Base-by-base conservation (phyloP, 805 yeast genomes). In the Yamadazyma akitaensis region DNA sequence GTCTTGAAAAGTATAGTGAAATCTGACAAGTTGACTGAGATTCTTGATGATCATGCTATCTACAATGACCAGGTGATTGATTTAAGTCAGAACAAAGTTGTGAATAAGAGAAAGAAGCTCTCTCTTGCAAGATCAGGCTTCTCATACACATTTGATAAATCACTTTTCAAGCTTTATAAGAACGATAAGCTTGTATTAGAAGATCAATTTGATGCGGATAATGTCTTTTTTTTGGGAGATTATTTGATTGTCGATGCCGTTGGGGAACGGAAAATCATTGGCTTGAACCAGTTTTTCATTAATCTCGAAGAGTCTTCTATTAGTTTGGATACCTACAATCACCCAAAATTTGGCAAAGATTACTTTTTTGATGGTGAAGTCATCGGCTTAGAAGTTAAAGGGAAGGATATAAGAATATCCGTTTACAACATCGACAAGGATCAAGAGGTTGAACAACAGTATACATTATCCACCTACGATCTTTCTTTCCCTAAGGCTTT, bases 281-380 rank as follows among this genome's bases (percentile, higher is more conserved):
- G 49, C 34, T 32, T 52, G 5, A 28, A 14, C 13, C 35, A 42
- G n/a, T 52, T 50, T 25, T 46, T 38, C 37, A 31, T 26, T 9
- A 41, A 47, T 17, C 40, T 48, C 11, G 46, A 49, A 26, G 51
- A 50, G 25, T 36, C 53, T 16, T 43, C 46, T 3, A 50, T 52
- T 32, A 43, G 43, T 28, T 42, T 50, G 31, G 53, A 52, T 14
- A 38, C 37, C 16, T 50, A 46, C 28, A 39, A 37, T 7, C 31
- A 28, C 21, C 16, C 26, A 18, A 31, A 18, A 3, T 30, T 35
- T 12, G 47, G 45, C 1, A 30, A 43, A 19, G 50, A 48, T 40
- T 50, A 47, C 28, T 14, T 52, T 1, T 49, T 52, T 39, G 52
- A 33, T 26, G 18, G 31, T 4, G 14, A 41, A 11, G 13, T 52